These are phyloP conservation scores for Tribonema minus DNA, from an alignment of 108 stramenopile species.

Conservation along the genomic window DNA sequence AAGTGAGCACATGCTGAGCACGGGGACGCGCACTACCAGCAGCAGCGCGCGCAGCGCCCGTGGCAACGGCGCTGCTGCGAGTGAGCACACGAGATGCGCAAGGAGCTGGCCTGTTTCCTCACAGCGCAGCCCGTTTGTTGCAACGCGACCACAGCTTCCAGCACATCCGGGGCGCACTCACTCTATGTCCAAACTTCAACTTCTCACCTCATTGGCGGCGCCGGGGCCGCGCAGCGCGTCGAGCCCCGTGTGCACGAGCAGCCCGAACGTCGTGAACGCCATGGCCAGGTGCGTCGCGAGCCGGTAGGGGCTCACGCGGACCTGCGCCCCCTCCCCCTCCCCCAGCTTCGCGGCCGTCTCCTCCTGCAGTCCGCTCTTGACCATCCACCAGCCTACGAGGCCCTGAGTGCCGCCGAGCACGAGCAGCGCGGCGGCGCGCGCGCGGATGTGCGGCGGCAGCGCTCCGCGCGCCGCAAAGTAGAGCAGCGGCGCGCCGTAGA, in stretches of 20 bases:
- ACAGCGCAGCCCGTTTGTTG: too few relatives aligned
- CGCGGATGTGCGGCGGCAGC: constrained; percentile 77
- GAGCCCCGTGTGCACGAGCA: constrained; percentile 87
- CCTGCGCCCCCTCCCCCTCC: constrained; percentile 76
- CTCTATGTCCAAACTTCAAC: not conserved
- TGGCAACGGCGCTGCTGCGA: not conserved
- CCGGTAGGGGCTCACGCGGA: constrained; percentile 90
- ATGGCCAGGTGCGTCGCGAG: constrained; percentile 89
- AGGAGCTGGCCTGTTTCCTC: too few relatives aligned
- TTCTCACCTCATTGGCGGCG: not conserved
- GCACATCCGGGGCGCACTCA: not conserved
- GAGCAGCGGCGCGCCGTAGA: constrained; percentile 75
- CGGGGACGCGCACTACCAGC: too few relatives aligned
- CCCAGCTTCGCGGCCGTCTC: constrained; percentile 67
- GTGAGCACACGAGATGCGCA: not conserved
- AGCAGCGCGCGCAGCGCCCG: not conserved
- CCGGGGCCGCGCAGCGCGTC: constrained; percentile 42
- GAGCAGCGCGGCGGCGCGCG: constrained; percentile 70
- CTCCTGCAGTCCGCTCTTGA: constrained; percentile 84
- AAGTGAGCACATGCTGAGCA: too few relatives aligned
- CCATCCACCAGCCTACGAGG: constrained; percentile 99
- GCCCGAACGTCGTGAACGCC: constrained; percentile 86
- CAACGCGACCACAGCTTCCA: not conserved
- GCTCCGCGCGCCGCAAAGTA: constrained; percentile 74
- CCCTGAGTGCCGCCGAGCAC: constrained; percentile 95